Evolutionary conservation across 495 filamentous ascomycete genomes (phyloP).

Genomic region (Jackrogersella multiformis): DNA sequence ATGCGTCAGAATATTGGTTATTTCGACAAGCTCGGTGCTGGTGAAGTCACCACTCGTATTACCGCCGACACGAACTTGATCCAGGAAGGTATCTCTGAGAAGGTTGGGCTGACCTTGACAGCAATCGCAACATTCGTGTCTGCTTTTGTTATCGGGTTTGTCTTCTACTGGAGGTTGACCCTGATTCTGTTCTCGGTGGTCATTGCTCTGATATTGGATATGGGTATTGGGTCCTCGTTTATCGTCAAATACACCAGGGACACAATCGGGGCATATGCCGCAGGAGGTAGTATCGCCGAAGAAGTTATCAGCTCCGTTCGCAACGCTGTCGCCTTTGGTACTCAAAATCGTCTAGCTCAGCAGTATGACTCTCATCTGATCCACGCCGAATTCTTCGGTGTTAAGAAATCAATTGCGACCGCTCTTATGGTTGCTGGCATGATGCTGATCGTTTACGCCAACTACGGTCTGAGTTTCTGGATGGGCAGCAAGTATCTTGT

Average conservation of each 20-base stretch:
- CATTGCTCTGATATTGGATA: slow-evolving; percentile 73
- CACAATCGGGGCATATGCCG: slow-evolving; percentile 78
- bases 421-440: slow-evolving; percentile 82
- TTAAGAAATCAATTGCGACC: slow-evolving; percentile 73
- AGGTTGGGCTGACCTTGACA: slow-evolving; percentile 77
- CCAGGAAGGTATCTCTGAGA: slow-evolving; percentile 89
- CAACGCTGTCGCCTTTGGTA: slow-evolving; percentile 92
- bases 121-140: slow-evolving; percentile 82
- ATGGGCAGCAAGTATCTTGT: slow-evolving; percentile 85
- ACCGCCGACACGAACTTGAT: slow-evolving; percentile 90
- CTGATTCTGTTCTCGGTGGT: slow-evolving; percentile 83
- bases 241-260: slow-evolving; percentile 82
- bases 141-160: slow-evolving; percentile 87
- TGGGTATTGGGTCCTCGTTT: slow-evolving; percentile 75
- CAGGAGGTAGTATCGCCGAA: slow-evolving; percentile 88
- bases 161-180: slow-evolving; percentile 86
- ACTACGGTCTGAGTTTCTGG: slow-evolving; percentile 96
- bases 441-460: slow-evolving; percentile 84
- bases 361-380: slow-evolving; percentile 82
- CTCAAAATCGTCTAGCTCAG: slow-evolving; percentile 84
- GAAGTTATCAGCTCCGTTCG: slow-evolving; percentile 94
- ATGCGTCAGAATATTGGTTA: slow-evolving; percentile 91
- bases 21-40: slow-evolving; percentile 90
- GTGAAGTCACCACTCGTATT: slow-evolving; percentile 92
- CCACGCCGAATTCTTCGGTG: slow-evolving; percentile 78